Conservation (phyloP, 768 basidiomycete genomes). For the Naganishia vishniacii region DNA sequence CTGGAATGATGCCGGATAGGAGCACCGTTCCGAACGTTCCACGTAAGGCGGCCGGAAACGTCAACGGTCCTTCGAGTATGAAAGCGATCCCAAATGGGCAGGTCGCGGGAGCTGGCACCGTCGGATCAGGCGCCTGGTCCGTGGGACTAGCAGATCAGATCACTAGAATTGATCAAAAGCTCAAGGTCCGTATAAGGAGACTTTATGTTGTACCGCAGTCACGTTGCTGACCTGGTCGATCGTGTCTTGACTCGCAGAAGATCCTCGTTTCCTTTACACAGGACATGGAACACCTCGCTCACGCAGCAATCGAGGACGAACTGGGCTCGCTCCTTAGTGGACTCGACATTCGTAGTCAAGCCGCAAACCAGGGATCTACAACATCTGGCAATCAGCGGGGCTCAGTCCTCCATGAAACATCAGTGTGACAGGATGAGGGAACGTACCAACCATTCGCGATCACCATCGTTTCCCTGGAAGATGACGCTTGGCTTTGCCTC, state of each 20-base stretch:
- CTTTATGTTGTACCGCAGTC: neutral
- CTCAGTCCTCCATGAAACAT: too few species aligned
- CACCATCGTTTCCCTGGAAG: too few species aligned
- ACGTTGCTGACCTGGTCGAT: neutral
- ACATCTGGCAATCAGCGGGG: too few species aligned
- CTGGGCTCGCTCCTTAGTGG: slow-evolving; percentile 13
- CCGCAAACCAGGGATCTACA: too few species aligned
- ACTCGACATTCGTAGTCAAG: too few species aligned
- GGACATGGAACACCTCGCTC: slow-evolving; percentile 25
- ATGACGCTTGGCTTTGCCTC: too few species aligned
- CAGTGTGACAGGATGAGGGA: too few species aligned
- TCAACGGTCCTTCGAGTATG: too few species aligned
- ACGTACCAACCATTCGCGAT: too few species aligned
- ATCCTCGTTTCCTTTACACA: slow-evolving; percentile 17
- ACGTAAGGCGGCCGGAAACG: neutral
- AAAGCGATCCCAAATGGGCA: too few species aligned
- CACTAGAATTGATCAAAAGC: slow-evolving; percentile 10
- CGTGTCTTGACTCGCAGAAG: slow-evolving; percentile 18
- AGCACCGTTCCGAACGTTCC: neutral
- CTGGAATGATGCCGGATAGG: neutral
- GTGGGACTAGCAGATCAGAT: slow-evolving; percentile 4
- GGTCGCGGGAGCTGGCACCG: neutral
- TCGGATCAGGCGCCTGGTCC: neutral
- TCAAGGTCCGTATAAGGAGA: slow-evolving; percentile 7
- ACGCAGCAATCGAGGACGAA: slow-evolving; percentile 15